Conservation (phyloP, 2,329 filamentous ascomycete genomes). For the Monascus ruber region DNA sequence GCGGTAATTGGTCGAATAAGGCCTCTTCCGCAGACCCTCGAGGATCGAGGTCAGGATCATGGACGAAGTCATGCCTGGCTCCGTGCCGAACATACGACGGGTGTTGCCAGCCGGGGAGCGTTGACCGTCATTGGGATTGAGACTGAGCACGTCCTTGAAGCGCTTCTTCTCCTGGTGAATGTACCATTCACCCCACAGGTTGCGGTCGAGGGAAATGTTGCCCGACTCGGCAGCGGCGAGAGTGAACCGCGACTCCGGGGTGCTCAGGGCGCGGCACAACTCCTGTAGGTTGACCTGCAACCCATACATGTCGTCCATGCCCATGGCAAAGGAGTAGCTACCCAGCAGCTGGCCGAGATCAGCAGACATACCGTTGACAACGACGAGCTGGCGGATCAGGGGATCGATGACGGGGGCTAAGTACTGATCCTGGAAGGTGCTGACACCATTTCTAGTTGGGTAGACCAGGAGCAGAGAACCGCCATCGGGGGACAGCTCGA, state of each 20-base stretch:
- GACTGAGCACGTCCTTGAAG: constrained; percentile 39
- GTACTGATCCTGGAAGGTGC: constrained; percentile 48
- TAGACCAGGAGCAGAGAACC: constrained; percentile 53
- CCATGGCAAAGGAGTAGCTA: constrained; percentile 41
- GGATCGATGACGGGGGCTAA: constrained; percentile 52
- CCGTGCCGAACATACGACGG: constrained; percentile 25
- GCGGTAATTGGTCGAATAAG: constrained; percentile 34
- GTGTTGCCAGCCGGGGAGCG: constrained; percentile 21
- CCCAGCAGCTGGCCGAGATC: constrained; percentile 45
- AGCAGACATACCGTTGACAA: constrained; percentile 47
- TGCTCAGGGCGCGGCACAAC: constrained; percentile 30
- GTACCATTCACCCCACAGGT: constrained; percentile 53
- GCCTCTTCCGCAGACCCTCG: constrained; percentile 44
- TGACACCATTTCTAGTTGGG: constrained; percentile 46
- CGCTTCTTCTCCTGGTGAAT: constrained; percentile 52
- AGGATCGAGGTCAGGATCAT: constrained; percentile 49
- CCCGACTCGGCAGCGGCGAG: constrained; percentile 42
- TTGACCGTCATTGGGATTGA: constrained; percentile 31
- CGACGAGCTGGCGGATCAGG: constrained; percentile 46
- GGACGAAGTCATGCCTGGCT: constrained; percentile 36
- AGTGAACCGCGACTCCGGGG: constrained; percentile 27
- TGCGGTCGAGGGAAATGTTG: constrained; percentile 39
- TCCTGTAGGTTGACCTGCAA: constrained; percentile 32
- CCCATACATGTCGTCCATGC: constrained; percentile 44
- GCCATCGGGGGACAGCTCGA: constrained; percentile 46